phyloP scores from a whole-genome alignment of 2,329 filamentous ascomycete species.

The Aspergillus sojae region DNA sequence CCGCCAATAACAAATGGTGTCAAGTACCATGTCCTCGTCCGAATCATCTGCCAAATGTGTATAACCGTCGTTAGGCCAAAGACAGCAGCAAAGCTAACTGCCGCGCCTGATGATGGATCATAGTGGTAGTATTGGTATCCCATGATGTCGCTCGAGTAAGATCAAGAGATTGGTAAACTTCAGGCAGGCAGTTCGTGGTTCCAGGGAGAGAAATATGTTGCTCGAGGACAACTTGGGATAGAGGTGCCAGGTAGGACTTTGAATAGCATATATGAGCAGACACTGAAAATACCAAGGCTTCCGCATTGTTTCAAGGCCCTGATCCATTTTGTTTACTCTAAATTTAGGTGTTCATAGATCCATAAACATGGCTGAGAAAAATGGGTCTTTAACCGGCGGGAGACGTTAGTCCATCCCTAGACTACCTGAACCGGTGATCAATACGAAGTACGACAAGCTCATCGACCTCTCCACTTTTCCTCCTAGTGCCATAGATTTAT shows the following conservation, averaged over 20 bases:
- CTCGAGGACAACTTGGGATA: not conserved
- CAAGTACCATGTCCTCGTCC: constrained; percentile 31
- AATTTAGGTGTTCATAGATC: not conserved
- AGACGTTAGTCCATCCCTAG: not conserved
- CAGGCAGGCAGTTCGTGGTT: not conserved
- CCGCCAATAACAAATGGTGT: constrained; percentile 36
- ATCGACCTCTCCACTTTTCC: not conserved
- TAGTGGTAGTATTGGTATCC: constrained; percentile 8
- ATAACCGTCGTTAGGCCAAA: constrained; percentile 18
- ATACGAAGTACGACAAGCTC: constrained; percentile 4
- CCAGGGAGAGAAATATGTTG: not conserved
- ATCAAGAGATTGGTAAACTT: not conserved
- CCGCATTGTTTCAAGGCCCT: not conserved
- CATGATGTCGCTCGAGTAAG: not conserved
- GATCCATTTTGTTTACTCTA: not conserved
- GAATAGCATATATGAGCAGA: not conserved
- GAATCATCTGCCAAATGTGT: constrained; percentile 31
- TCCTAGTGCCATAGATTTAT: not conserved
- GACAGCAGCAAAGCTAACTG: not conserved
- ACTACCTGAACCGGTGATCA: not conserved
- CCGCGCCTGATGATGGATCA: constrained; percentile 1
- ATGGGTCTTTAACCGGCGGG: not conserved
- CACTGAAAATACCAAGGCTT: not conserved
- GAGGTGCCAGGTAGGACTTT: not conserved
- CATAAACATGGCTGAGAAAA: not conserved